These are phyloP conservation scores for Cyclaneusma minus DNA, from an alignment of 2,329 filamentous ascomycete species.

Conservation along the genomic window DNA sequence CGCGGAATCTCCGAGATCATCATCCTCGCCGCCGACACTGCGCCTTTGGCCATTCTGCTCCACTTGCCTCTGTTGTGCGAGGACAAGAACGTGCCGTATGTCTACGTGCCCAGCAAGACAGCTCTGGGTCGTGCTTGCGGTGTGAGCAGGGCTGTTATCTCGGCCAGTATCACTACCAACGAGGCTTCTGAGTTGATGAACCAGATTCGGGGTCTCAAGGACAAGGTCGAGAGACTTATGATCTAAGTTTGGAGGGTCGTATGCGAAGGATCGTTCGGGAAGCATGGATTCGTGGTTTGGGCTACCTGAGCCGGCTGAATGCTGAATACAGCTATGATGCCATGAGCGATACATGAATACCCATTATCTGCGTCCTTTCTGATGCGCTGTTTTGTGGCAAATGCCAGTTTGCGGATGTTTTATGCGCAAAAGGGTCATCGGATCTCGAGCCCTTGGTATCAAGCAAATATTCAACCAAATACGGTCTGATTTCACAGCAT, in stretches of 20 bases:
- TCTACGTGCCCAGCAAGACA: conserved; percentile 64
- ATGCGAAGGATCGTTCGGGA: not conserved
- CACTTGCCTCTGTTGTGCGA: conserved; percentile 82
- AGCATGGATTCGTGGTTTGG: not conserved
- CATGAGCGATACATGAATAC: not conserved
- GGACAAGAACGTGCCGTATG: conserved; percentile 61
- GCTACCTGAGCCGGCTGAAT: not conserved
- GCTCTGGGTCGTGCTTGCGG: conserved; percentile 80
- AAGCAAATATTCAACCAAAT: too few species aligned
- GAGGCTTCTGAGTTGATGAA: conserved; percentile 74
- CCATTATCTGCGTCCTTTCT: too few species aligned
- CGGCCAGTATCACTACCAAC: conserved; percentile 79
- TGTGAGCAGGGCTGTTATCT: conserved; percentile 78
- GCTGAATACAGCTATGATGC: not conserved
- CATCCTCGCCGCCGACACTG: conserved; percentile 77
- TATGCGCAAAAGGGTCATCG: too few species aligned
- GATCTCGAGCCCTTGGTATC: too few species aligned
- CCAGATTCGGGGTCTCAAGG: conserved; percentile 79
- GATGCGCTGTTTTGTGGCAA: too few species aligned
- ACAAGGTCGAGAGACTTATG: conserved; percentile 90
- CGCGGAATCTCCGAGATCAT: conserved; percentile 82
- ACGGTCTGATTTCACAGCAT: too few species aligned
- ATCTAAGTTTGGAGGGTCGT: conserved; percentile 66
- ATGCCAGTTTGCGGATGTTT: too few species aligned
- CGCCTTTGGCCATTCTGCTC: conserved; percentile 73